phyloP scores from a whole-genome alignment of 2,329 filamentous ascomycete species.

The Proliferodiscus dingleyae region DNA sequence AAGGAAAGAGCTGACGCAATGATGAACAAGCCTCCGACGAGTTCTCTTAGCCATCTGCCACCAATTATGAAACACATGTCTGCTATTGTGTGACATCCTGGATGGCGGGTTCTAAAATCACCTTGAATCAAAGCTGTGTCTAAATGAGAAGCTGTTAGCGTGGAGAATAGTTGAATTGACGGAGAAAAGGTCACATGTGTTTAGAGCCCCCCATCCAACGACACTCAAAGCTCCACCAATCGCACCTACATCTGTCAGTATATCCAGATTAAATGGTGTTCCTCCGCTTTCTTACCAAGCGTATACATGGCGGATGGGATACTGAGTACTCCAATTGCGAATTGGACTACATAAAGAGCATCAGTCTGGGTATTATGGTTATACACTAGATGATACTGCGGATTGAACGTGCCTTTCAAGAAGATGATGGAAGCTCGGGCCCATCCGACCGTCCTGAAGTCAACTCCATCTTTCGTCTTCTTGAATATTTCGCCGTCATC shows the following conservation, averaged over 20 bases:
- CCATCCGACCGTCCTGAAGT: conserved; percentile 46
- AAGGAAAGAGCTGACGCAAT: conserved; percentile 33
- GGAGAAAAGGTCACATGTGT: conserved; percentile 15
- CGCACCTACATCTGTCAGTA: conserved; percentile 25
- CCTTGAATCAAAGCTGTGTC: conserved; percentile 43
- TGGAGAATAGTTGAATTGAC: neutral
- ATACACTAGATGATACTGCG: neutral
- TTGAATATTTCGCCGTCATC: conserved; percentile 38
- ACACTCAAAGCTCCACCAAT: conserved; percentile 39
- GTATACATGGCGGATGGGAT: conserved; percentile 39
- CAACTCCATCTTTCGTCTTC: conserved; percentile 35
- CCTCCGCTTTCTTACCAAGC: conserved; percentile 15
- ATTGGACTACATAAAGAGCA: conserved; percentile 18
- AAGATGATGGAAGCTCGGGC: conserved; percentile 43
- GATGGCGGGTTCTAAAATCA: conserved; percentile 45
- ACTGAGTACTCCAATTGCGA: conserved; percentile 38
- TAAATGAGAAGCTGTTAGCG: neutral
- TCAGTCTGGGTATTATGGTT: neutral
- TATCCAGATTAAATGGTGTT: no score
- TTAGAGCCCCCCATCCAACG: conserved; percentile 32
- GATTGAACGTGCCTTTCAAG: conserved; percentile 28
- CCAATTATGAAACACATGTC: conserved; percentile 55
- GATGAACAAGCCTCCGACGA: conserved; percentile 51
- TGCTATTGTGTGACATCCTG: conserved; percentile 45
- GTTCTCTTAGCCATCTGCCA: conserved; percentile 44